Evolutionary conservation across 352 stramenopile species (phyloP).

Genomic region (Phytophthora vignae): DNA sequence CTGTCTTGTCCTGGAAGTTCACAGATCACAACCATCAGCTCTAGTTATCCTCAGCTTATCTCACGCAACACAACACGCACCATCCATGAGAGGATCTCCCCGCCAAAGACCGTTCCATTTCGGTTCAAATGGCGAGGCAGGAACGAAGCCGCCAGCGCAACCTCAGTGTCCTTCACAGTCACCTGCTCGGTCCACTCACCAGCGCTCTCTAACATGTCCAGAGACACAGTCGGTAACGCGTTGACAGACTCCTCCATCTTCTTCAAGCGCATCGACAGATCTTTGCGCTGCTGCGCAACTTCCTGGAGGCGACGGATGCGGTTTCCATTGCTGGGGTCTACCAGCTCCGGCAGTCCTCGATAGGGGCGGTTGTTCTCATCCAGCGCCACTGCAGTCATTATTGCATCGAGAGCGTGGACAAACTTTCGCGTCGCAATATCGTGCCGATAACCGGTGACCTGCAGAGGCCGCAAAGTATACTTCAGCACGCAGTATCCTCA

Average conservation of each 20-base stretch:
- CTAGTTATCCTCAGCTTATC: background rate
- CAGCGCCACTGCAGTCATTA: conserved; percentile 58
- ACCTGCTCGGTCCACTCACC: conserved; percentile 10
- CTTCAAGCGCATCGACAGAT: conserved; percentile 37
- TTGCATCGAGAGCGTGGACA: conserved; percentile 39
- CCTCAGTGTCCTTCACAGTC: conserved; percentile 45
- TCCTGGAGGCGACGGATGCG: conserved; percentile 27
- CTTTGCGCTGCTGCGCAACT: conserved; percentile 28
- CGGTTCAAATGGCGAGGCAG: conserved; percentile 62
- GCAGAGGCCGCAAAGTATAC: background rate
- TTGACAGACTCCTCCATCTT: conserved; percentile 36
- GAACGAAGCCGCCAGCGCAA: conserved; percentile 60
- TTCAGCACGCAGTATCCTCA: background rate
- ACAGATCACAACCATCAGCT: background rate
- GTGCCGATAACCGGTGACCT: conserved; percentile 41
- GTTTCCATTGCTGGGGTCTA: conserved; percentile 24
- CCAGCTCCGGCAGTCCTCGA: conserved; percentile 36
- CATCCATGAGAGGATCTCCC: conserved; percentile 61
- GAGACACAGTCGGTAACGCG: conserved; percentile 24
- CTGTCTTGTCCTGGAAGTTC: conserved; percentile 50
- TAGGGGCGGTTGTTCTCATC: conserved; percentile 39
- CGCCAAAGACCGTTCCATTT: conserved; percentile 63
- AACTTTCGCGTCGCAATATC: conserved; percentile 37
- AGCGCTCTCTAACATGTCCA: conserved; percentile 24
- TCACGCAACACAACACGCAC: conserved; percentile 8